Evolutionary conservation across 2,329 filamentous ascomycete genomes (phyloP), one percentile per base, ranked within the genome.

Genomic region (Phialophora chinensis): DNA sequence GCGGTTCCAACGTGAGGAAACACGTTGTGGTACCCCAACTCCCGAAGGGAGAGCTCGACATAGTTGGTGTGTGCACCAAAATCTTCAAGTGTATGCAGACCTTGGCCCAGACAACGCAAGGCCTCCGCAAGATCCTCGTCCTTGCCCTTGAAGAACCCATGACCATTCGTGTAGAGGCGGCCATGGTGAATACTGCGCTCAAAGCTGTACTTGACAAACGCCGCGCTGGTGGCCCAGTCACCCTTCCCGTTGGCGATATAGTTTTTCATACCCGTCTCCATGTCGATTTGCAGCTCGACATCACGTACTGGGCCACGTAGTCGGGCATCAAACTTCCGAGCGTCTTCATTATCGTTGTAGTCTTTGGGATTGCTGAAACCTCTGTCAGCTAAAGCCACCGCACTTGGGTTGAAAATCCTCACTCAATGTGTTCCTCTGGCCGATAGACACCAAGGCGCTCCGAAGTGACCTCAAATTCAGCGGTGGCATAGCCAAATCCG

Each of bases 221-320:
- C 93, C 7, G 91, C 83, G 69, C 93, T 97, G 23, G 95, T 99
- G 1, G 93, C 92, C 91, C 93, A 97, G 49, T 87, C 86, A 4
- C 93, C 92, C 14, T 81, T 83, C 77, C 98, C 94, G 74, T 97
- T 98, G 67, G 94, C 89, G 72, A 99, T 98, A 78, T 99, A 99
- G 77, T 98, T 98, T 80, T 98, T 99, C 94, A 99, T 97, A n/a
- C 93, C 93, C 0, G 91, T 95, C 5, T 85, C 81, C 38, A 81
- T 80, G 74, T 95, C 91, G 64, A 95, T 86, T 66, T 91, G 88
- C 23, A 91, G 86, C 75, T 95, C 91, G 49, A 86, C 78, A 4
- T 86, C 85, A 66, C 87, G 82, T 8, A 98, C 88, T 0, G 93
- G 93, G 0, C 89, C 91, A 59, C 95, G 90, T 7, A 98, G 87